Base-by-base conservation (phyloP, 148 eudicot genomes). In the Rheum nobile region DNA sequence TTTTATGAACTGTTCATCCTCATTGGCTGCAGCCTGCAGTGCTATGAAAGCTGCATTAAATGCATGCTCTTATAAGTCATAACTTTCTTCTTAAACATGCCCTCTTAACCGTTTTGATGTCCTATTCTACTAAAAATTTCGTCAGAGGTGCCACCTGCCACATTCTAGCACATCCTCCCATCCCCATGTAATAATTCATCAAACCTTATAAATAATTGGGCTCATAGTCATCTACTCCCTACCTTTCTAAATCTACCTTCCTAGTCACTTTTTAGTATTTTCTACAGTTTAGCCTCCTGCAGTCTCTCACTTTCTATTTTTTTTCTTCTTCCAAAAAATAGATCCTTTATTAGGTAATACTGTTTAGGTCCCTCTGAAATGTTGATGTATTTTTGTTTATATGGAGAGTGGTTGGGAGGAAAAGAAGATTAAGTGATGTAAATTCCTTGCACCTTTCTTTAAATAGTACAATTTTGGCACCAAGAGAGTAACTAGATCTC, bases 21-120 rank as follows among this genome's bases (percentile, higher is more conserved):
- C 12, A 28, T 28, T 28, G 67, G 5, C 67, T 59, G 67, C 67
- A 80, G 77, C 61, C 81, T 75, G 3, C n/a, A 3, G 79, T 54
- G 11, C 4, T 54, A 54, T 24, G 6, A 24, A 22, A 6, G 61
- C 31, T 54, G 61, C 29, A 54, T 54, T 54, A 21, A 54, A 6
- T 52, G 59, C 26, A n/a, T 52, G 59, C 28, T 22, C 57, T 19
- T 12, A 9, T 44, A 44, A 16, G 3, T 35, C 48, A 44, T 14
- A 44, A 12, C 48, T 11, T 44, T 14, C 48, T 44, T 44, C 13
- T 44, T 14, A 44, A 44, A 44, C 48, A 12, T 12, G 17, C 48
- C 10, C 43, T 43, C 16, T 2, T 43, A 43, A 6, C 46, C 19
- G 24, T n/a, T 50, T 19, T 50, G 19, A n/a, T 50, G 55, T 48